Base-by-base conservation (phyloP, 805 yeast species). In the Candida xiaguanensis region DNA sequence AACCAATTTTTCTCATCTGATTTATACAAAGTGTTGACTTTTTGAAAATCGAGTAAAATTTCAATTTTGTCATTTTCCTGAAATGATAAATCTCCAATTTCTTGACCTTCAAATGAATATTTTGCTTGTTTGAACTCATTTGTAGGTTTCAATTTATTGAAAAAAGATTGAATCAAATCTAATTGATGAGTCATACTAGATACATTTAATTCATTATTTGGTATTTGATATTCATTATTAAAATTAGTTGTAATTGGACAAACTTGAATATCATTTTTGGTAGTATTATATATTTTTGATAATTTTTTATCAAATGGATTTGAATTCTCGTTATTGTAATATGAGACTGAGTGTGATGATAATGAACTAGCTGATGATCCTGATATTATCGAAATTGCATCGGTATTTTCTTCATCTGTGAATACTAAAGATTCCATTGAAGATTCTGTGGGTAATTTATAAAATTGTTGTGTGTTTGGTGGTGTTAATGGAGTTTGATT, bases 41-140 rank as follows among this genome's bases (percentile, higher is more conserved):
- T 32, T 39, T 64, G 63, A 36, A 66, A 57, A 31, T 62, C 63
- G 34, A 58, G 55, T 8, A 66, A 25, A 14, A 66, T 51, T 44
- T 59, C 65, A 15, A 67, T 48, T 11, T 40, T 30, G 29, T 67
- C 70, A 22, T 67, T 70, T 26, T 49, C 41, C 5, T 52, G 43
- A 37, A 67, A 61, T 3, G 69, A 52, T 31, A 67, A 53, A 36
- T 67, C 72, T 2, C 72, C 74, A 1, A 67, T 56, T 36, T 58
- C 52, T 13, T 34, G 47, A 1, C 71, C 72, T 6, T 40, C 42
- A 39, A 63, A 67, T 40, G 50, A 56, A 39, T 47, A 39, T 32
- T 48, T 50, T 9, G 58, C 57, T 5, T 13, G 25, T 15, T 39
- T 27, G 16, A 20, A 17, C 29, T 20, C 37, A 2, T 42, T 38